Base-by-base conservation (phyloP, 805 yeast species). In the Pachysolen tannophilus region DNA sequence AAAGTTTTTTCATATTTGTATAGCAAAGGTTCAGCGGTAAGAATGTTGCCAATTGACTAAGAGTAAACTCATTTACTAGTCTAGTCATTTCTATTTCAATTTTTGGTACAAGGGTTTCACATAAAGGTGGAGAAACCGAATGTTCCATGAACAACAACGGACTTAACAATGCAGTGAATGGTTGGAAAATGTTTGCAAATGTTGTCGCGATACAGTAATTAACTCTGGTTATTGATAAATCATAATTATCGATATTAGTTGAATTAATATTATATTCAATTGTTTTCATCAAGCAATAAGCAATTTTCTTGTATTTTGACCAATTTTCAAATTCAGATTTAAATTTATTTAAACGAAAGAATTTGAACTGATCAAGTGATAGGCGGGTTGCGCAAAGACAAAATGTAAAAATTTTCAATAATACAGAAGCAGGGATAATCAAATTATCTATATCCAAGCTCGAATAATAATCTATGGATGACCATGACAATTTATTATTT, bases 1-100 rank as follows among this genome's bases (percentile, higher is more conserved):
- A 88, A 8, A 88, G 65, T 45, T 74, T 75, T 29, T 74, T 63
- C 35, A 82, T 49, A 28, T 71, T 67, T 4, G 70, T 58, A 16
- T 60, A 61, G 0, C 74, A 57, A 4, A 72, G 43, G 20, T 61
- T 67, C 2, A 55, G 48, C 1, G 62, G 61, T 1, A 68, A 37
- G 9, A 63, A 43, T 1, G 63, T 49, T 2, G 68, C 51, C 15
- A 72, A 35, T 28, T 60, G 56, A 0, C 76, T 45, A 5, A 69
- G 43, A 5, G 46, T 26, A 5, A 45, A 58, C 43, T 58, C 55
- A 42, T 60, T 56, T 26, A 76, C 48, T 13, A 73, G 45, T 40
- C 62, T 58, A 4, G 75, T 45, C 34, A 39, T 11, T 32, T 26
- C 31, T 29, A 26, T 13, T 29, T 32, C n/a, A n/a, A n/a, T 18